Conservation (phyloP, 139 green algal species). For the Picochlorum sp. region DNA sequence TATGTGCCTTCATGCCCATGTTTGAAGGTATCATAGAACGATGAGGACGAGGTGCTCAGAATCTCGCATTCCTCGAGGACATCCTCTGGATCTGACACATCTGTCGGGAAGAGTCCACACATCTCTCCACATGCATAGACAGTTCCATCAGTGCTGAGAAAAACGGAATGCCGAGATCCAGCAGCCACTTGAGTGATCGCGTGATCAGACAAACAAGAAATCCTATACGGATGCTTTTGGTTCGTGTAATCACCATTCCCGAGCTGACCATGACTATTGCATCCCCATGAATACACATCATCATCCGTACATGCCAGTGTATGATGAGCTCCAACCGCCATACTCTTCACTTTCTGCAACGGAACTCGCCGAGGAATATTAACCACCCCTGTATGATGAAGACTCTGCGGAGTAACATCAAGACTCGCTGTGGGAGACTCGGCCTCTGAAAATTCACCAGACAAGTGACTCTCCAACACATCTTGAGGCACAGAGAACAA, state of each 20-base stretch:
- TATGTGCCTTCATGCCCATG: no score
- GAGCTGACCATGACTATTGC: constrained; percentile 52
- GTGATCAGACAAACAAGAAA: constrained; percentile 30
- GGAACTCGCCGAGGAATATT: constrained; percentile 40
- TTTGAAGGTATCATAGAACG: no score
- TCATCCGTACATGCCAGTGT: constrained; percentile 60
- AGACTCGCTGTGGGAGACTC: constrained; percentile 14
- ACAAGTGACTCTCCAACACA: constrained; percentile 38
- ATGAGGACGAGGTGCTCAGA: no score
- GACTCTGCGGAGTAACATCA: constrained; percentile 3
- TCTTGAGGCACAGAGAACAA: constrained; percentile 57
- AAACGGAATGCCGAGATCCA: constrained; percentile 55
- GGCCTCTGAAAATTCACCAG: constrained; percentile 25
- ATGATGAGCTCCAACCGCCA: constrained; percentile 61
- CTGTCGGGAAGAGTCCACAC: neutral
- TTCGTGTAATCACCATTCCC: constrained; percentile 38
- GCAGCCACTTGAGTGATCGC: constrained; percentile 44
- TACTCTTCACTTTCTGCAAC: constrained; percentile 47
- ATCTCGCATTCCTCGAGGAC: no score
- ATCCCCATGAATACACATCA: constrained; percentile 64
- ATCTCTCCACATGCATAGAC: constrained; percentile 54
- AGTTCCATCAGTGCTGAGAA: constrained; percentile 50
- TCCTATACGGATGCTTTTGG: constrained; percentile 15
- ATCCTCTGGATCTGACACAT: no score
- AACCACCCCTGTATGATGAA: constrained; percentile 27